Conservation (phyloP, 2,329 filamentous ascomycete genomes). For the Aureobasidium sp. region DNA sequence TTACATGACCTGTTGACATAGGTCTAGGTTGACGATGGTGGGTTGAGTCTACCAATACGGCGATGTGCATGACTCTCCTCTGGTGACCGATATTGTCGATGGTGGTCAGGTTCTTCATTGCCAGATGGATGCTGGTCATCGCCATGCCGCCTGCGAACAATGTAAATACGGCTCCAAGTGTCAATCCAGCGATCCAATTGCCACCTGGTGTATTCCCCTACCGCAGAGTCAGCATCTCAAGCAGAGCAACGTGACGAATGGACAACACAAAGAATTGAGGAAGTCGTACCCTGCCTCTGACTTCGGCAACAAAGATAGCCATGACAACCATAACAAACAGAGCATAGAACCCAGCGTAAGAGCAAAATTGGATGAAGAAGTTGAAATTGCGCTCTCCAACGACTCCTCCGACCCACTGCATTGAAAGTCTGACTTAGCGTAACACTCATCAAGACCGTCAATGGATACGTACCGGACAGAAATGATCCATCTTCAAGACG, state of each 20-base stretch:
- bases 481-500: constrained; percentile 87
- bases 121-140: constrained; percentile 61
- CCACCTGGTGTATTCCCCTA: constrained; percentile 38
- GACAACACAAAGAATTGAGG: neutral
- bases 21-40: constrained; percentile 13
- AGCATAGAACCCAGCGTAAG: constrained; percentile 65
- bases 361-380: constrained; percentile 83
- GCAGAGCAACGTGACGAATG: neutral
- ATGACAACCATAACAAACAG: constrained; percentile 56
- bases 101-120: constrained; percentile 69
- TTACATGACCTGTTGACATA: neutral
- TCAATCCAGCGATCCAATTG: constrained; percentile 61
- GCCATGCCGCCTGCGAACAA: constrained; percentile 79
- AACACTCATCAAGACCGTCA: neutral
- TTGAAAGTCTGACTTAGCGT: neutral
- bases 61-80: constrained; percentile 61
- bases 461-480: constrained; percentile 55
- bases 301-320: constrained; percentile 56
- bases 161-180: constrained; percentile 63
- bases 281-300: constrained; percentile 39
- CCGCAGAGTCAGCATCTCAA: neutral
- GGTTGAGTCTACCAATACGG: constrained; percentile 55
- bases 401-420: constrained; percentile 68
- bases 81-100: constrained; percentile 66
- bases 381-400: constrained; percentile 83